Conservation (phyloP, 1,284 basidiomycete genomes). For the Coniferiporia sulphurascens region DNA sequence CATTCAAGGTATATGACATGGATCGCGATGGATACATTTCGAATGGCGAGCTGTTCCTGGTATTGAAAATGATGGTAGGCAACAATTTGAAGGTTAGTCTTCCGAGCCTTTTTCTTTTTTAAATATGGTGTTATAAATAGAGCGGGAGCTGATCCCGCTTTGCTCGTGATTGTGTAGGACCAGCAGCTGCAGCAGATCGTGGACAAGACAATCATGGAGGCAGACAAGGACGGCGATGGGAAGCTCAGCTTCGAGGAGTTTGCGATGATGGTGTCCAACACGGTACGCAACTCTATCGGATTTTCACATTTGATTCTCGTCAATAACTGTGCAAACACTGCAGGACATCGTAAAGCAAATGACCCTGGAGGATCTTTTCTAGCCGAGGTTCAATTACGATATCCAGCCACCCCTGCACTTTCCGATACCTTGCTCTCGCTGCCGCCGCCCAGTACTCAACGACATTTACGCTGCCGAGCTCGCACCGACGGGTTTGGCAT, state of each 20-base stretch:
- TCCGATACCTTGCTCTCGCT: too few species aligned
- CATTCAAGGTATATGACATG: conserved; percentile 99
- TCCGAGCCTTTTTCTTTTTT: conserved; percentile 14
- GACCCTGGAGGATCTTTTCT: conserved; percentile 94
- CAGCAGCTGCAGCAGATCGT: conserved; percentile 99
- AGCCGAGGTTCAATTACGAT: conserved; percentile 18
- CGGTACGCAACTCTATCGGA: conserved; percentile 45
- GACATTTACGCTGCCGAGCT: too few species aligned
- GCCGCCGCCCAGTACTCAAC: too few species aligned
- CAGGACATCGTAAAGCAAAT: conserved; percentile 97
- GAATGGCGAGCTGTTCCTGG: conserved; percentile 98
- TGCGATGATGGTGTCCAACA: conserved; percentile 93
- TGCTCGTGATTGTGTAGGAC: conserved; percentile 50
- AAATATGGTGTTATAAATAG: not conserved
- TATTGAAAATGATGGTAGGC: conserved; percentile 99
- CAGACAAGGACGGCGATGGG: conserved; percentile 96
- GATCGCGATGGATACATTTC: conserved; percentile 96
- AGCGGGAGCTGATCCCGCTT: not conserved
- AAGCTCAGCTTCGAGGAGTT: conserved; percentile 98
- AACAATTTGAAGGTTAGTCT: conserved; percentile 85
- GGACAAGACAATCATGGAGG: conserved; percentile 99
- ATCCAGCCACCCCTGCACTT: conserved; percentile 9
- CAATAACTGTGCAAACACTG: not conserved
- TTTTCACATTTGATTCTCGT: not conserved
- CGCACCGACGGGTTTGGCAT: too few species aligned